A percentile compares a stretch with the other conserved stretches of the same genome.
Evolutionary conservation across 2,329 filamentous ascomycete species (phyloP).

Genomic region (Colletotrichum navitas): DNA sequence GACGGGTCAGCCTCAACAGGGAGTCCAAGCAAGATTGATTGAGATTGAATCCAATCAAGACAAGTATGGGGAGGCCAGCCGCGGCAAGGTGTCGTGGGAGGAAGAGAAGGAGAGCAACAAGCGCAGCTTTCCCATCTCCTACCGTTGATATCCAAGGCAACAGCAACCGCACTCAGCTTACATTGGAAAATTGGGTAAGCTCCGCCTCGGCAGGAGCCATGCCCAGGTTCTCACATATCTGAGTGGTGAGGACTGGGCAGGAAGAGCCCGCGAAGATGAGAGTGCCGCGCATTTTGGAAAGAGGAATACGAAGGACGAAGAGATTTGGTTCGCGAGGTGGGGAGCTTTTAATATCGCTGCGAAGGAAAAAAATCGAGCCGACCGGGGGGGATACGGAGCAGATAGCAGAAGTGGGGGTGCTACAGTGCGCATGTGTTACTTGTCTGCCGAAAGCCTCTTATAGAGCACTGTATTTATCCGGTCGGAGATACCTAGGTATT

Average conservation of each 20-base stretch:
- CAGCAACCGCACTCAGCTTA: conserved; percentile 56
- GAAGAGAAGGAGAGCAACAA: background rate
- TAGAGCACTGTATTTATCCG: conserved; percentile 39
- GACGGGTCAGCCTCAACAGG: conserved; percentile 49
- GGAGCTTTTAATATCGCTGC: conserved; percentile 45
- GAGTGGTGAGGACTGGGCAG: conserved; percentile 72
- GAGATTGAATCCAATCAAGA: conserved; percentile 40
- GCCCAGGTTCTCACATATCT: conserved; percentile 77
- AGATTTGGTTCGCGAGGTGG: conserved; percentile 44
- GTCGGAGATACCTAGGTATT: background rate
- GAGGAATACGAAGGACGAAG: conserved; percentile 45
- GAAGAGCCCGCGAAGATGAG: conserved; percentile 77
- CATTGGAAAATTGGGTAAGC: conserved; percentile 78
- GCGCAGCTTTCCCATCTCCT: conserved; percentile 1
- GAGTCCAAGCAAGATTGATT: conserved; percentile 39
- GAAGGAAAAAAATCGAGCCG: conserved; percentile 39
- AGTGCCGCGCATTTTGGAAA: conserved; percentile 70
- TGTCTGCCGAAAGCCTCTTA: rapidly evolving
- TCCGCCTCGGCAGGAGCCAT: conserved; percentile 74
- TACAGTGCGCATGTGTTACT: conserved; percentile 15
- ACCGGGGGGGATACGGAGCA: conserved; percentile 23
- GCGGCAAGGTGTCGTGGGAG: conserved; percentile 9
- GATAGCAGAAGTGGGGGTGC: conserved; percentile 5
- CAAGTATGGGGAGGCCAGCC: conserved; percentile 35
- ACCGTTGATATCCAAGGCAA: conserved; percentile 30